These are phyloP conservation scores for Lathyrus sativus DNA, from an alignment of 306 rosid species.

Conservation along the genomic window DNA sequence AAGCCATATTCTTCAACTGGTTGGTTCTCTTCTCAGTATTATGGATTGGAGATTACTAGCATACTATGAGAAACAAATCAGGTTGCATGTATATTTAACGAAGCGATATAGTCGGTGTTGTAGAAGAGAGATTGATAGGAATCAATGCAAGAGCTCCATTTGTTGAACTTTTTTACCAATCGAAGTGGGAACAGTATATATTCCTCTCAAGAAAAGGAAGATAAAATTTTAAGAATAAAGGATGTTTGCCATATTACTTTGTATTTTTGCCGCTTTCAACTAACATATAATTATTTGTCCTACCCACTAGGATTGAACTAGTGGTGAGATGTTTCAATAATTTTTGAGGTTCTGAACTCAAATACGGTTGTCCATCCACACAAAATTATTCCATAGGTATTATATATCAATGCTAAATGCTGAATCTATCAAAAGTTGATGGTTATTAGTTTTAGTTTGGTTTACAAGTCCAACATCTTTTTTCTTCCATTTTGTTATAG, in stretches of 20 bases:
- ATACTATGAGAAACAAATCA: slow-evolving; percentile 32
- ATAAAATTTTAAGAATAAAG: slow-evolving; percentile 49
- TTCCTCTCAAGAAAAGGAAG: slow-evolving; percentile 49
- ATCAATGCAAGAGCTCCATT: slow-evolving; percentile 41
- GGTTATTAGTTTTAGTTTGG: background rate
- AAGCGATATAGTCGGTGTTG: slow-evolving; percentile 34
- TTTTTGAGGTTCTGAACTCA: background rate
- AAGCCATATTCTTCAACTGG: slow-evolving; percentile 58
- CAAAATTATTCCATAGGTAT: slow-evolving; percentile 14
- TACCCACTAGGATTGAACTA: slow-evolving; percentile 3
- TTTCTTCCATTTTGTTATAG: slow-evolving; percentile 19
- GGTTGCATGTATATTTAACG: slow-evolving; percentile 51
- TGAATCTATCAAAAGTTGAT: slow-evolving; percentile 13
- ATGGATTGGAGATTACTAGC: slow-evolving; percentile 21
- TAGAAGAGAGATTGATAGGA: slow-evolving; percentile 36
- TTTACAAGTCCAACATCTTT: slow-evolving; percentile 17
- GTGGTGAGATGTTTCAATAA: background rate
- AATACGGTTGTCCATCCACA: slow-evolving; percentile 8
- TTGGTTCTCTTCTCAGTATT: slow-evolving; percentile 19
- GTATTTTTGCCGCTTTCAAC: slow-evolving; percentile 27
- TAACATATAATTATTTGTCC: slow-evolving; percentile 16
- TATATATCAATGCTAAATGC: slow-evolving; percentile 5
- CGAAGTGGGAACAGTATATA: slow-evolving; percentile 74
- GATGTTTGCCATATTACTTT: slow-evolving; percentile 36
- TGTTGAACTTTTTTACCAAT: slow-evolving; percentile 41